Evolutionary conservation across 768 basidiomycete genomes (phyloP).

Genomic region (Trametes elegans): DNA sequence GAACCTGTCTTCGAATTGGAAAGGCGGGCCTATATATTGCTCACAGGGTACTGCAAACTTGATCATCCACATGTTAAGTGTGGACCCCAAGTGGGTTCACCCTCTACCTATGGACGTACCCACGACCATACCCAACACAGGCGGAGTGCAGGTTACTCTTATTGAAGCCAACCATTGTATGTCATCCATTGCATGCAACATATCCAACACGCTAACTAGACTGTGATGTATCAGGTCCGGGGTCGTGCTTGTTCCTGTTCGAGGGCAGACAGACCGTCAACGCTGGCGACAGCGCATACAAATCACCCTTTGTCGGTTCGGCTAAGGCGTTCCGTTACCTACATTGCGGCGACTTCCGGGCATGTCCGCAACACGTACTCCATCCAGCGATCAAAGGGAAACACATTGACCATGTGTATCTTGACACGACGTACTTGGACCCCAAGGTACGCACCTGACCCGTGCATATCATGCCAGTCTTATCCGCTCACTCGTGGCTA

Average conservation of each 20-base stretch:
- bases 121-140: constrained; percentile 73
- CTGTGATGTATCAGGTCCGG: constrained; percentile 50
- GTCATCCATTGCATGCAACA: constrained; percentile 13
- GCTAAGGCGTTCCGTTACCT: constrained; percentile 77
- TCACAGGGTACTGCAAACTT: constrained; percentile 92
- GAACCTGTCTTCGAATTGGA: constrained; percentile 85
- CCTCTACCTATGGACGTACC: constrained; percentile 80
- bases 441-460: constrained; percentile 50
- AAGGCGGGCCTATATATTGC: constrained; percentile 92
- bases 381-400: constrained; percentile 86
- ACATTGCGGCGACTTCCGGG: constrained; percentile 93
- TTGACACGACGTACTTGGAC: constrained; percentile 96
- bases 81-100: constrained; percentile 87
- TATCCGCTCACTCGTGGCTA: constrained; percentile 4
- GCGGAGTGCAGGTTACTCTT: constrained; percentile 84
- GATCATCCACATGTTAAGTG: constrained; percentile 86
- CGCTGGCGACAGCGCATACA: constrained; percentile 81
- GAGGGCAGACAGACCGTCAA: constrained; percentile 88
- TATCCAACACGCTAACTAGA: not conserved
- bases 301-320: constrained; percentile 69
- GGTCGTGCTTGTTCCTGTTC: constrained; percentile 91
- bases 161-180: constrained; percentile 97
- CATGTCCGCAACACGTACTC: constrained; percentile 81
- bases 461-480: not conserved
- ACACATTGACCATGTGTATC: constrained; percentile 80